Conservation (phyloP, 176 grass and related monocot species). For the Oryza officinalis region DNA sequence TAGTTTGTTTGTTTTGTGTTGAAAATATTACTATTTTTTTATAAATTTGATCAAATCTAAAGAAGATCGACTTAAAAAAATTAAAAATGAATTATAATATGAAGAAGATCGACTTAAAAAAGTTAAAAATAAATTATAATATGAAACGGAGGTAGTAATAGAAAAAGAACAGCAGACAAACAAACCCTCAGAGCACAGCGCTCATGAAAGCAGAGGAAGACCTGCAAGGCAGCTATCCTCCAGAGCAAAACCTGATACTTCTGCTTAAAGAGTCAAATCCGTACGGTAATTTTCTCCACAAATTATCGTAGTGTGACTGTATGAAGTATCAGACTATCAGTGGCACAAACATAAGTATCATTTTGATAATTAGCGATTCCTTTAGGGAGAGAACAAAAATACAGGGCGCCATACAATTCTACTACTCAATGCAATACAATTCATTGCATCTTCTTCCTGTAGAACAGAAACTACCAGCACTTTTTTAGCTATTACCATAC, state of each 20-base stretch:
- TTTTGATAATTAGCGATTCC: slow-evolving; percentile 9
- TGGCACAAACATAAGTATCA: not conserved
- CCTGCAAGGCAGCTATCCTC: not conserved
- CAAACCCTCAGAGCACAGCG: too few relatives aligned
- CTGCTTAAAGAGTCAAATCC: not conserved
- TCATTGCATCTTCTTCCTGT: slow-evolving; percentile 24
- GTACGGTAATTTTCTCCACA: not conserved
- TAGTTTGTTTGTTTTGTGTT: too few relatives aligned
- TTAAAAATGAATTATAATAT: too few relatives aligned
- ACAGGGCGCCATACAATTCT: not conserved
- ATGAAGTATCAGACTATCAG: too few relatives aligned
- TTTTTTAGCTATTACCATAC: slow-evolving; percentile 1
- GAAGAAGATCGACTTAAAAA: too few relatives aligned
- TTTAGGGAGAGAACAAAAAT: slow-evolving; percentile 14
- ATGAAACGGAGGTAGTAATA: too few relatives aligned
- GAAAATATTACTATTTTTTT: too few relatives aligned
- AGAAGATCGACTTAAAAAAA: too few relatives aligned
- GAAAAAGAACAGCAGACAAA: too few relatives aligned
- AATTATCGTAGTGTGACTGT: not conserved
- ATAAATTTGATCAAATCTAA: too few relatives aligned
- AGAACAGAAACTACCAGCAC: slow-evolving; percentile 12
- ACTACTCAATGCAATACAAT: slow-evolving; percentile 32
- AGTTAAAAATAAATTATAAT: too few relatives aligned
- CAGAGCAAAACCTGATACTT: not conserved
- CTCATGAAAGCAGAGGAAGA: too few relatives aligned